Conservation (phyloP, 1,284 basidiomycete genomes). For the Amylostereum areolatum region DNA sequence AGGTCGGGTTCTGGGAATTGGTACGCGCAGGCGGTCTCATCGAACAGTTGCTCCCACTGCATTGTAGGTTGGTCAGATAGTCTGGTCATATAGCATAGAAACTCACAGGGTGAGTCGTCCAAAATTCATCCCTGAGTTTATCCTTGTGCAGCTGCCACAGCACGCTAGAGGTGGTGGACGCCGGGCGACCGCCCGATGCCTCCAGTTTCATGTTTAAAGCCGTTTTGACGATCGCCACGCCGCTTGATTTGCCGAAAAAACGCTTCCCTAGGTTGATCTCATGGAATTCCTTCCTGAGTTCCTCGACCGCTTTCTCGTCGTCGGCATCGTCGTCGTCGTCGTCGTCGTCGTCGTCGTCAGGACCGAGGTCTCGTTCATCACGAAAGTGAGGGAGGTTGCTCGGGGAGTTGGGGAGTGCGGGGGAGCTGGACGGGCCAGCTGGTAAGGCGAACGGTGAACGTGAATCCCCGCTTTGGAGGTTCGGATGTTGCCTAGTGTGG, state of each 20-base stretch:
- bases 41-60: conserved; percentile 24
- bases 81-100: not conserved
- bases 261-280: conserved; percentile 26
- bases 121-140: not conserved
- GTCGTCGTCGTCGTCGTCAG: conserved; percentile 31
- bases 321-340: conserved; percentile 9
- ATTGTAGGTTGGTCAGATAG: conserved; percentile 13
- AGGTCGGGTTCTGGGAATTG: conserved; percentile 60
- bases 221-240: conserved; percentile 40
- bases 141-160: conserved; percentile 11
- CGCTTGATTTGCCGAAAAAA: conserved; percentile 47
- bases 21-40: conserved; percentile 21
- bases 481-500: not conserved
- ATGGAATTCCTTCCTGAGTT: conserved; percentile 13
- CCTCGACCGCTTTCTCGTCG: not conserved
- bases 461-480: not conserved
- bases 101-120: not conserved
- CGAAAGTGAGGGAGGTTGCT: conserved; percentile 28
- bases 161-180: not conserved
- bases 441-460: not conserved
- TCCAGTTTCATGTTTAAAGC: conserved; percentile 44
- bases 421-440: no score
- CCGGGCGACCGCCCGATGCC: conserved; percentile 23
- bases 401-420: no score
- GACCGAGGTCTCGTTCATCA: conserved; percentile 42